Percentiles rank a stretch among this genome's conserved stretches.
Evolutionary conservation across 352 stramenopile species (phyloP).

Genomic region (Plasmopara muralis): DNA sequence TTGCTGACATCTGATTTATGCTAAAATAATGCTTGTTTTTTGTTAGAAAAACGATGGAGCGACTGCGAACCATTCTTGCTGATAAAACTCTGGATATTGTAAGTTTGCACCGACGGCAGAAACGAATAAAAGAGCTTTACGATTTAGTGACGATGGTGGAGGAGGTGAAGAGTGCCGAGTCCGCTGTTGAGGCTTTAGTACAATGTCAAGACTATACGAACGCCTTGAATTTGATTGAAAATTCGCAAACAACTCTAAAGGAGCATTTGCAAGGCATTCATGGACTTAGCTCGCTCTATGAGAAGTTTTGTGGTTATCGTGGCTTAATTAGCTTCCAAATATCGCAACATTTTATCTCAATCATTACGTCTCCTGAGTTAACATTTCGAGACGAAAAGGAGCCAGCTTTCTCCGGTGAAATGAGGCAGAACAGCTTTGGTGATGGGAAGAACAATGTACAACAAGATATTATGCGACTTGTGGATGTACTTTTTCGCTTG

Average conservation of each 20-base stretch:
- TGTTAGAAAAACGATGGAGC: slow-evolving; percentile 71
- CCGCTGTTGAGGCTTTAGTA: slow-evolving; percentile 73
- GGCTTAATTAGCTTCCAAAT: slow-evolving; percentile 72
- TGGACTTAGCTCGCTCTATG: slow-evolving; percentile 54
- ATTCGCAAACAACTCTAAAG: slow-evolving; percentile 52
- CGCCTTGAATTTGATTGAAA: slow-evolving; percentile 73
- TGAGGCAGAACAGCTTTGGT: slow-evolving; percentile 16
- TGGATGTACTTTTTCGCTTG: slow-evolving; percentile 71
- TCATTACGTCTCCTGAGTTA: slow-evolving; percentile 77
- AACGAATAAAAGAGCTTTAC: slow-evolving; percentile 73
- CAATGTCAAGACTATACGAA: slow-evolving; percentile 81
- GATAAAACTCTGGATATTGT: slow-evolving; percentile 85
- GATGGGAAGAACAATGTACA: slow-evolving; percentile 34
- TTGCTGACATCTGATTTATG: background rate
- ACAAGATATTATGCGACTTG: slow-evolving; percentile 43
- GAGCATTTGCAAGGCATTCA: slow-evolving; percentile 76
- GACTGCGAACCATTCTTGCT: slow-evolving; percentile 65
- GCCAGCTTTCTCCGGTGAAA: slow-evolving; percentile 12
- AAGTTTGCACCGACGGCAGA: slow-evolving; percentile 76
- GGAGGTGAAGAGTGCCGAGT: slow-evolving; percentile 78
- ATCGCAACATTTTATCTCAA: slow-evolving; percentile 69
- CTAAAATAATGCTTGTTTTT: background rate
- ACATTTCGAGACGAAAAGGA: slow-evolving; percentile 63
- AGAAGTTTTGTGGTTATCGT: slow-evolving; percentile 72
- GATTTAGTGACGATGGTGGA: slow-evolving; percentile 81